Base-by-base conservation (phyloP, 2,329 filamentous ascomycete genomes). In the Neoscytalidium dimidiatum region DNA sequence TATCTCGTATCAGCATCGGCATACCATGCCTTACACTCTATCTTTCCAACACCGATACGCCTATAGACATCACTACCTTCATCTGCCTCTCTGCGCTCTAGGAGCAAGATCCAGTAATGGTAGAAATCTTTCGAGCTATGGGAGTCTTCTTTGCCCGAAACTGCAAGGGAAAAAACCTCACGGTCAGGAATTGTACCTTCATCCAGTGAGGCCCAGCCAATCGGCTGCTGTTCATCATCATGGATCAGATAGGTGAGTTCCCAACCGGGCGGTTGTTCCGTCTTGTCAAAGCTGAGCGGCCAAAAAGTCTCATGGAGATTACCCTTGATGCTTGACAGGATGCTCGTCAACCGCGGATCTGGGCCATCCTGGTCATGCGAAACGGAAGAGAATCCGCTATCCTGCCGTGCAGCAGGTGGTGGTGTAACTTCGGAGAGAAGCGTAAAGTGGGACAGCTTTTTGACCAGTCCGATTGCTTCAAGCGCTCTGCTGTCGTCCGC, bases 161-260 rank as follows among this genome's bases (percentile, higher is more conserved):
- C 58, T 4, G 56, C 58, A 14, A 71, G 60, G 28, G 66, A 67
- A 49, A 44, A 67, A 3, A 68, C 26, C 14, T 66, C 14, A 14
- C 35, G 8, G 4, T 21, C n/a, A 8, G 44, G 23, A 2, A 44
- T 9, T 2, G 29, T n/a, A n/a, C 31, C 62, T 52, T 70, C 69
- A 49, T 71, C 69, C 5, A 70, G 28, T 3, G 64, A 58, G 1
- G 49, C 66, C 67, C 68, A 69, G n/a, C 68, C 68, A n/a, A 70
- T 35, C 2, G 52, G 38, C 19, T 64, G 13, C 31, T 57, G 26
- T 17, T 21, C n/a, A 1, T n/a, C 21, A 41, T 57, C 51, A 23
- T 26, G 49, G 7, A 64, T 33, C n/a, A 63, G 23, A 31, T 53
- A 33, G 19, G 48, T 44, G n/a, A 63, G 19, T 43, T 19, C 28